Percentiles rank a stretch among this genome's conserved stretches.
Evolutionary conservation across 306 rosid genomes (phyloP).

Genomic region (Abrus pulchellus): DNA sequence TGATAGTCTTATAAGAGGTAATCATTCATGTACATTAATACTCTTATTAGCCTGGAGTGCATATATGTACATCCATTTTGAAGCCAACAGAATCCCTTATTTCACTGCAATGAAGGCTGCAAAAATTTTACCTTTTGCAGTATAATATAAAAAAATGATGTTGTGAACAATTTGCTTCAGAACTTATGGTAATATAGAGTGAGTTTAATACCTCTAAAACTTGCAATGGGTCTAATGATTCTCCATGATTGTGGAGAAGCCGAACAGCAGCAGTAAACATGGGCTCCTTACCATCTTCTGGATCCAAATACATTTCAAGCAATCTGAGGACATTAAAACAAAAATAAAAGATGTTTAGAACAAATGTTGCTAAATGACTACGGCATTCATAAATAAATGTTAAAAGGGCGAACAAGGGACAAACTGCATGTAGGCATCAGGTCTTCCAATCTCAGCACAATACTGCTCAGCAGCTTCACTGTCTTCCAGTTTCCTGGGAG

Average conservation of each 20-base stretch:
- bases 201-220: slow-evolving; percentile 81
- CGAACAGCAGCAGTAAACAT: slow-evolving; percentile 99
- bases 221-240: slow-evolving; percentile 92
- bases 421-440: slow-evolving; percentile 97
- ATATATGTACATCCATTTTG: neutral
- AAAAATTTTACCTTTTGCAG: slow-evolving; percentile 19
- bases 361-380: neutral
- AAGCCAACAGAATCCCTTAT: neutral
- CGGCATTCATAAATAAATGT: neutral
- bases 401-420: slow-evolving; percentile 53
- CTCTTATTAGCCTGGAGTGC: neutral
- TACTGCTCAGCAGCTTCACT: slow-evolving; percentile 99
- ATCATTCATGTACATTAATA: neutral
- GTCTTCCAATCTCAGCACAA: slow-evolving; percentile 98
- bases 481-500: slow-evolving; percentile 88
- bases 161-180: slow-evolving; percentile 14
- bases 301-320: slow-evolving; percentile 99
- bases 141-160: neutral
- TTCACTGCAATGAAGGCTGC: neutral
- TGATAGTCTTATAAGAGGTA: neutral
- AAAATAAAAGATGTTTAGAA: slow-evolving; percentile 35
- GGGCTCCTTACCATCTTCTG: slow-evolving; percentile 97
- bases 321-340: slow-evolving; percentile 66
- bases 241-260: slow-evolving; percentile 98
- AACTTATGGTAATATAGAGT: slow-evolving; percentile 15